Evolutionary conservation across 208 protist genomes (phyloP).

Genomic region (Porcisia deanei): DNA sequence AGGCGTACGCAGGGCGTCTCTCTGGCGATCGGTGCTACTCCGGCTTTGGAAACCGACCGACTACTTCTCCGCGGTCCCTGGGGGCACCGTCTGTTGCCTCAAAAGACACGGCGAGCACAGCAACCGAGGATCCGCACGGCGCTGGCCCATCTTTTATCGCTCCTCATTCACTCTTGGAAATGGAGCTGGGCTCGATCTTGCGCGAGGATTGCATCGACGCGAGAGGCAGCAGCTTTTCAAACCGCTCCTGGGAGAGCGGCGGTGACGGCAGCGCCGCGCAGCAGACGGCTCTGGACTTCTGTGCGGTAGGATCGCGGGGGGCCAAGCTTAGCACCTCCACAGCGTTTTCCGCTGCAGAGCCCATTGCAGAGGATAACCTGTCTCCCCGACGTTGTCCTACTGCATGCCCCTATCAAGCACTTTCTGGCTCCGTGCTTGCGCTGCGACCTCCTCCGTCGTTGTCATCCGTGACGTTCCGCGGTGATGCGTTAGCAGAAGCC

Average conservation of each 20-base stretch:
- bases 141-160: background rate
- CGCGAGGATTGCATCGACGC: background rate
- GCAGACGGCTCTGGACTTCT: background rate
- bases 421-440: background rate
- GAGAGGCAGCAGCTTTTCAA: background rate
- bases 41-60: background rate
- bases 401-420: background rate
- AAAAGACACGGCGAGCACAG: background rate
- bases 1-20: background rate
- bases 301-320: background rate
- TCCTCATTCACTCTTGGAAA: conserved; percentile 11
- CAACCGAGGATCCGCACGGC: background rate
- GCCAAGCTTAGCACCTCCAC: background rate
- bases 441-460: conserved; percentile 7
- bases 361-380: background rate
- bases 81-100: background rate
- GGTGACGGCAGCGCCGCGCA: background rate
- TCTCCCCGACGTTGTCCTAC: background rate
- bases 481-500: background rate
- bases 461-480: background rate
- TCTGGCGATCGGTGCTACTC: conserved; percentile 24
- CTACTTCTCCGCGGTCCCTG: background rate
- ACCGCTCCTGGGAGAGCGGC: background rate
- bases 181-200: conserved; percentile 24
- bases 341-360: background rate